Evolutionary conservation across 768 basidiomycete species (phyloP), one percentile per base, ranked within the genome.

Genomic region (Phlegmacium glaucopus): DNA sequence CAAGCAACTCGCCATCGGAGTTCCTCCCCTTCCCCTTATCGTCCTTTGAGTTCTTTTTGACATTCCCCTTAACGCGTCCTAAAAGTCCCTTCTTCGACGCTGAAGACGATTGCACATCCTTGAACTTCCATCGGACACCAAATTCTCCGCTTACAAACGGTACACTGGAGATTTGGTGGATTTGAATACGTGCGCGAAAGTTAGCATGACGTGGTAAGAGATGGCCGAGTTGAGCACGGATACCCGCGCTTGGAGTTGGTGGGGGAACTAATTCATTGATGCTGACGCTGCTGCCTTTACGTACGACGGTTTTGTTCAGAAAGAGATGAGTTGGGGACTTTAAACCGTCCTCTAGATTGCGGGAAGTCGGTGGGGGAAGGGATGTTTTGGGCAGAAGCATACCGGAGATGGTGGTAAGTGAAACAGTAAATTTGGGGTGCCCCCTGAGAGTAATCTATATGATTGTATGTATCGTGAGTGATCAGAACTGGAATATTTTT

Each of bases 71-170:
- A 32, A 66, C 57, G 17, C 63, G 54, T 9, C 58, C 60, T 38
- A 77, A 57, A 27, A 81, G 55, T 3, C 78, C 74, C 25, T 58
- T 54, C 58, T 74, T 69, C 15, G 67, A 51, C 11, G 65, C 62
- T 3, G 73, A 60, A 1, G 62, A 50, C 8, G 53, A 53, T 30
- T 71, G 66, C 2, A 72, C 72, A 52, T 80, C 74, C 70, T 81
- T 85, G 65, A 89, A 78, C 63, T 80, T 83, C 86, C 88, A 89
- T 16, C 74, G 70, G 5, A 84, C 76, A 15, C 72, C 80, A 58
- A 89, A 88, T 58, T 86, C 77, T 52, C 87, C 87, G 35, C 71
- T 68, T 28, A 88, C 78, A 48, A 88, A 78, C 0, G 88, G 88
- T 0, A 90, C 82, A 53, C 79, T 84, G 15, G 77, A 72, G 16